These are phyloP conservation scores for Acorus calamus DNA, from an alignment of 106 monocot genomes.

Conservation along the genomic window DNA sequence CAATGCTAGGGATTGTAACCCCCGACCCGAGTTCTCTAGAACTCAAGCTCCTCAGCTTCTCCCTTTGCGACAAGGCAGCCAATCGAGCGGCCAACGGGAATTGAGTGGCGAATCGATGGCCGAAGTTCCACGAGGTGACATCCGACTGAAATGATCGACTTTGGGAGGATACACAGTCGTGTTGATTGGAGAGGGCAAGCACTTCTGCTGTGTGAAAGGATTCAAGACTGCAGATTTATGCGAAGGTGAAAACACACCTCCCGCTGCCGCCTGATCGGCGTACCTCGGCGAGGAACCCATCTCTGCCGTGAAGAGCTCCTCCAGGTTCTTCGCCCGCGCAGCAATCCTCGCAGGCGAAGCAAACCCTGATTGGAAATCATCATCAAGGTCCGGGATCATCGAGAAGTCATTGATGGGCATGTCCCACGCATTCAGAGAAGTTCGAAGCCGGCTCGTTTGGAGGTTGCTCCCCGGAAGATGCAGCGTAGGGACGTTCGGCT, in stretches of 20 bases:
- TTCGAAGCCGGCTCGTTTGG: constrained; percentile 66
- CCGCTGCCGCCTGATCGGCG: constrained; percentile 31
- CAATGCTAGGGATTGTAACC: constrained; percentile 9
- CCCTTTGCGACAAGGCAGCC: constrained; percentile 38
- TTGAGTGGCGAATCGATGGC: constrained; percentile 19
- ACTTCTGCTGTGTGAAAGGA: constrained; percentile 79
- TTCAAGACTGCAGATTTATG: constrained; percentile 49
- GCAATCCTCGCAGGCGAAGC: background rate
- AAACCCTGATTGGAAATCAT: constrained; percentile 19
- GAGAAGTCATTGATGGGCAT: constrained; percentile 40
- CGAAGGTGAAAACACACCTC: constrained; percentile 54
- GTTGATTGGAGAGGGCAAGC: constrained; percentile 67
- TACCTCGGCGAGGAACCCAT: constrained; percentile 60
- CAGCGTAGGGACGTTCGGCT: constrained; percentile 55
- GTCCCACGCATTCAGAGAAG: constrained; percentile 64
- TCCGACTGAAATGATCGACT: constrained; percentile 35
- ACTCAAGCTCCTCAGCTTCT: constrained; percentile 74
- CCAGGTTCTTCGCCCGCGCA: constrained; percentile 46
- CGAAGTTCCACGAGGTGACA: constrained; percentile 42
- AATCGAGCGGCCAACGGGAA: constrained; percentile 50
- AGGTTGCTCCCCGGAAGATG: constrained; percentile 59
- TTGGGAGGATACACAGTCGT: constrained; percentile 41
- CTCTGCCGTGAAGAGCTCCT: constrained; percentile 82
- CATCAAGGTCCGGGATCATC: constrained; percentile 26
- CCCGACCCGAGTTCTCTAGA: constrained; percentile 58